Evolutionary conservation across 1,284 basidiomycete genomes (phyloP), one percentile per base, ranked within the genome.

Genomic region (Moesziomyces sp.): DNA sequence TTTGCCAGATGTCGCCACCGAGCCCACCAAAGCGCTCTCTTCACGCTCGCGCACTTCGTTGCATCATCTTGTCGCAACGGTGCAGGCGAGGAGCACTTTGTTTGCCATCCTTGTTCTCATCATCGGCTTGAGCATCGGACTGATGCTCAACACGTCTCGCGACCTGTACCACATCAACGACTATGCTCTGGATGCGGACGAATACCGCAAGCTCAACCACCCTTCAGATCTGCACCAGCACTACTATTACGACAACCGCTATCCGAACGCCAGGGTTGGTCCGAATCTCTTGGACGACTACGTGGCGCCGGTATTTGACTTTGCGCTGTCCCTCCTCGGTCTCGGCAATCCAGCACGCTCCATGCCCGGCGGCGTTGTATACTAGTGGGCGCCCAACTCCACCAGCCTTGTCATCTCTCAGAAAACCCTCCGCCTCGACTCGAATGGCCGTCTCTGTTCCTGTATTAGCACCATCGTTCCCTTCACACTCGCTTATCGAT

Each of bases 121-220:
- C 21, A 52, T 73, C 21, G 64, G 70, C 38, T 28, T 73, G 2
- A 52, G 50, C 3, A 35, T 68, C 35, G 70, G 70, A 16, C 33
- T 73, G 28, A 6, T 42, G 23, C 47, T 67, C 38, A 73, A 73
- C 56, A 67, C 70, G 10, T 73, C 70, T 5, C 70, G 70, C 46
- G 70, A 73, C 51, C 59, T 73, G n/a, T 73, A 73, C 40, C 70
- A 73, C 45, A 62, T 68, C 60, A 52, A 59, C 35, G 52, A 64
- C 40, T 64, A 52, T 6, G 53, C 50, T 5, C 51, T 73, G 28
- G 70, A 73, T 21, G 70, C 70, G 38, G 57, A 68, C 26, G 60
- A 63, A 35, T 73, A 67, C 60, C 24, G 70, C 1, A 67, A 59
- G 48, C 70, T 73, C 49, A 73, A 73, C 28, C 53, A 67, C 38